A percentile compares a stretch with the other conserved stretches of the same genome.
phyloP scores from a whole-genome alignment of 1,139 yeast genomes.

The Suhomyces guaymorum region DNA sequence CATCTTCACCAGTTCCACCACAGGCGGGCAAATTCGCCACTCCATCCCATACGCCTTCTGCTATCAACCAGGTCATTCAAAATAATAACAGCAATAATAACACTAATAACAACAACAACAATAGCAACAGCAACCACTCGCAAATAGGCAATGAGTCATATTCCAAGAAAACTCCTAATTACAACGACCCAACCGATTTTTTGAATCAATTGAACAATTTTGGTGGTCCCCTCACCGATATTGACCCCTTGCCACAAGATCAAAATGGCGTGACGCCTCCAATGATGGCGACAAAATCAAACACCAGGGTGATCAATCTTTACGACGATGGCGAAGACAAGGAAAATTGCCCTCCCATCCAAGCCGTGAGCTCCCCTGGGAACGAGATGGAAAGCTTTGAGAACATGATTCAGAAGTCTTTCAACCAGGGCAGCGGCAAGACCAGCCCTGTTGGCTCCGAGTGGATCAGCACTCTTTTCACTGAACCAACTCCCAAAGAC shows the following conservation, averaged over 20 bases:
- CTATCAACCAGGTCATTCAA: slow-evolving; percentile 45
- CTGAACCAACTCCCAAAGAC: slow-evolving; percentile 51
- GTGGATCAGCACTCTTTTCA: slow-evolving; percentile 43
- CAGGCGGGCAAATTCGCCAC: slow-evolving; percentile 36
- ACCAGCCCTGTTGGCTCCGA: slow-evolving; percentile 33
- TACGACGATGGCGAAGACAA: slow-evolving; percentile 43
- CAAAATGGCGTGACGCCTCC: slow-evolving; percentile 43
- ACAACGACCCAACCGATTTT: slow-evolving; percentile 47
- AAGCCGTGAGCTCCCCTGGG: slow-evolving; percentile 18
- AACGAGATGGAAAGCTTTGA: slow-evolving; percentile 38
- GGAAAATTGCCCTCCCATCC: slow-evolving; percentile 44
- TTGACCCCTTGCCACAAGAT: slow-evolving; percentile 49
- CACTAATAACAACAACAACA: no score
- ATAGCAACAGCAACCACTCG: no score
- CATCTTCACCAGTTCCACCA: slow-evolving; percentile 28
- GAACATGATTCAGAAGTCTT: slow-evolving; percentile 40
- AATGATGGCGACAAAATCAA: slow-evolving; percentile 50
- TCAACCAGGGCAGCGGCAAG: slow-evolving; percentile 29
- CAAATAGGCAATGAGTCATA: slow-evolving; percentile 14
- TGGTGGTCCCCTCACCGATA: slow-evolving; percentile 58
- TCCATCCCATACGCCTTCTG: slow-evolving; percentile 48
- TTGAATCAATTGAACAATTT: slow-evolving; percentile 49
- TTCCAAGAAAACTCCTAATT: slow-evolving; percentile 31
- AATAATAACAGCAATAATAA: no score
- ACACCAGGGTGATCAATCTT: slow-evolving; percentile 47